Evolutionary conservation across 2,329 filamentous ascomycete genomes (phyloP), one percentile per base, ranked within the genome.

Genomic region (Knufia fluminis): DNA sequence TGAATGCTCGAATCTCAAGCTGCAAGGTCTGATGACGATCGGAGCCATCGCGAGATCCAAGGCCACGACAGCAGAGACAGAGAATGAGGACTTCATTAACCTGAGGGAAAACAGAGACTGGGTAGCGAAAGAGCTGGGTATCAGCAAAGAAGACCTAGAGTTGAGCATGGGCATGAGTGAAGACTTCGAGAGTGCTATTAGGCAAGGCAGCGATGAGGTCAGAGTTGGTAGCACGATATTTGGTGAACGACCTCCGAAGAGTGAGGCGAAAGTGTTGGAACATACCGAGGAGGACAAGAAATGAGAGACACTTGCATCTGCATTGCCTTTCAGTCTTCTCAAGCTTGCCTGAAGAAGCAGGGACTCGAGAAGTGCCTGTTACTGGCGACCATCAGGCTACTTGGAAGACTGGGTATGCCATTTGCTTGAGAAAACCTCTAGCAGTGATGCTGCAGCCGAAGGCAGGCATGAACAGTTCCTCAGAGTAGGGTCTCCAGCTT

Each of bases 91-190:
- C 68, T 97, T 97, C 64, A 66, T 80, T 3, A 64, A 70, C 3
- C 66, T 98, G 62, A 73, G 71, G 45, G 75, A 83, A 61, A 82
- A 85, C 63, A 73, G 86, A 49, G 85, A 94, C 64, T 66, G 78
- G 12, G 80, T 96, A 1, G 78, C 75, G 2, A 62, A 69, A 61
- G 83, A 82, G 57, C 61, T 90, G 46, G 78, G 73, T 0, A 58
- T 80, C 35, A 64, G 71, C 14, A 57, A 55, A 2, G 68, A 71
- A n/a, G 74, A 75, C 53, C 64, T 96, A 60, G 89, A 96, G 72
- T 67, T 97, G 68, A 96, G 90, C 68, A 98, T 98, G 91, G 91
- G 91, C 4, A 98, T 98, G 92, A 96, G 89, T 64, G 82, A 87
- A 62, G 92, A 98, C 67, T 98, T 91, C 66, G 90, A 95, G 71